Percentiles rank a stretch among this genome's conserved stretches.
phyloP scores from a whole-genome alignment of 768 basidiomycete species.

The Boletus reticulatus region DNA sequence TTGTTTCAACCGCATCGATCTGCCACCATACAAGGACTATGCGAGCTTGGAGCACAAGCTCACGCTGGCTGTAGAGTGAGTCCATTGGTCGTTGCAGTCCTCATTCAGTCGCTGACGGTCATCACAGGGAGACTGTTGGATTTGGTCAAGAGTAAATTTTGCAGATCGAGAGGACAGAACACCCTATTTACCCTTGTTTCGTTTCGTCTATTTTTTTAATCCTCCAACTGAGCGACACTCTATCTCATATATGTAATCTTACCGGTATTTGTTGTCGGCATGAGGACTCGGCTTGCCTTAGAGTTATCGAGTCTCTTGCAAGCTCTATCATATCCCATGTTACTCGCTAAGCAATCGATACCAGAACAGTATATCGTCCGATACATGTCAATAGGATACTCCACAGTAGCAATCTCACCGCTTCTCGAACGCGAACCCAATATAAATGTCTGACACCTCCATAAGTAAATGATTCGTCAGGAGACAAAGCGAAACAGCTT shows the following conservation, averaged over 20 bases:
- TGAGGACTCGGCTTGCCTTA: not conserved
- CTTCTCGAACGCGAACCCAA: constrained; percentile 91
- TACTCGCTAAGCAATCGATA: constrained; percentile 3
- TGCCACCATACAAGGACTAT: constrained; percentile 98
- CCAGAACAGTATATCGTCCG: constrained; percentile 1
- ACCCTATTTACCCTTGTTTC: constrained; percentile 12
- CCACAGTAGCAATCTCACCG: constrained; percentile 21
- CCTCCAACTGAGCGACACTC: constrained; percentile 14
- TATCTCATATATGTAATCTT: constrained; percentile 32
- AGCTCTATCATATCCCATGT: constrained; percentile 1
- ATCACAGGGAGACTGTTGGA: constrained; percentile 80
- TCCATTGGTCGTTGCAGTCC: constrained; percentile 20
- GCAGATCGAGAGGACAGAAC: not conserved
- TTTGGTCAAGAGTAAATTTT: constrained; percentile 84
- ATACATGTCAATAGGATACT: not conserved
- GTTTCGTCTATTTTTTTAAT: not conserved
- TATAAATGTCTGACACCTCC: constrained; percentile 71
- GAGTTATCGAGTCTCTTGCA: not conserved
- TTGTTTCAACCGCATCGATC: constrained; percentile 95
- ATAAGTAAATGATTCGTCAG: constrained; percentile 1
- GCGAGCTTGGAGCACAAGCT: constrained; percentile 93
- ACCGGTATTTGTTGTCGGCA: constrained; percentile 17
- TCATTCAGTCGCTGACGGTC: constrained; percentile 15
- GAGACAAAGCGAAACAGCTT: constrained; percentile 34
- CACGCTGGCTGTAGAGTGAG: constrained; percentile 90